phyloP scores from a whole-genome alignment of 257 asterid species.

The Nicotiana sylvestris region DNA sequence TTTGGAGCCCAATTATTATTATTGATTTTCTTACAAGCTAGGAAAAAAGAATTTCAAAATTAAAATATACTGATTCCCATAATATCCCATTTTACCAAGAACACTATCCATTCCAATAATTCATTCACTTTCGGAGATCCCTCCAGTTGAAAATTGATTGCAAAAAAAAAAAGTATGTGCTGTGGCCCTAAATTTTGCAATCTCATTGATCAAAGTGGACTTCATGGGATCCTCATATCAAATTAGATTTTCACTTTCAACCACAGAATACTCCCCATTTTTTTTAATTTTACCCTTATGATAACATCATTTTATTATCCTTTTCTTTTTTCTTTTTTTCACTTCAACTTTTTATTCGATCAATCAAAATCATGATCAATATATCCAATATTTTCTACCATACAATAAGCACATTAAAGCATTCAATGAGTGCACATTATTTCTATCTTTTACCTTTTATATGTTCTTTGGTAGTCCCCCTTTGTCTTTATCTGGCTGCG shows the following conservation, averaged over 20 bases:
- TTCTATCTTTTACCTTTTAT: neutral
- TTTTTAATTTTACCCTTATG: neutral
- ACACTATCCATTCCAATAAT: slow-evolving; percentile 47
- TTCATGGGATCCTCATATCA: slow-evolving; percentile 23
- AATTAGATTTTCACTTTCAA: slow-evolving; percentile 20
- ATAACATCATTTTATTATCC: slow-evolving; percentile 1
- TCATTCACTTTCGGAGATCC: slow-evolving; percentile 42
- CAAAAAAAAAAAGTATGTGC: neutral
- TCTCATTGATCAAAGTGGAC: slow-evolving; percentile 16
- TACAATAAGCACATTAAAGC: slow-evolving; percentile 21
- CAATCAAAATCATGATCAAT: slow-evolving; percentile 33
- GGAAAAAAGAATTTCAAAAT: neutral
- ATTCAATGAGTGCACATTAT: slow-evolving; percentile 15
- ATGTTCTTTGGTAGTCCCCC: slow-evolving; percentile 10
- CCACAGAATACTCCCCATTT: slow-evolving; percentile 20
- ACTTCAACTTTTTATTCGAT: slow-evolving; percentile 8
- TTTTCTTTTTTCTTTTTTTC: neutral
- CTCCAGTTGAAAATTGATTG: slow-evolving; percentile 45
- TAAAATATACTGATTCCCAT: neutral
- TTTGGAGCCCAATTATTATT: neutral
- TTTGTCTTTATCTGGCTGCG: neutral
- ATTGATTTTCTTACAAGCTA: neutral
- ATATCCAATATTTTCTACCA: slow-evolving; percentile 15
- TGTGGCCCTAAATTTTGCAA: neutral
- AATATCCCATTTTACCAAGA: slow-evolving; percentile 3